Evolutionary conservation across 2,329 filamentous ascomycete genomes (phyloP).

Genomic region (Colletotrichum sp.): DNA sequence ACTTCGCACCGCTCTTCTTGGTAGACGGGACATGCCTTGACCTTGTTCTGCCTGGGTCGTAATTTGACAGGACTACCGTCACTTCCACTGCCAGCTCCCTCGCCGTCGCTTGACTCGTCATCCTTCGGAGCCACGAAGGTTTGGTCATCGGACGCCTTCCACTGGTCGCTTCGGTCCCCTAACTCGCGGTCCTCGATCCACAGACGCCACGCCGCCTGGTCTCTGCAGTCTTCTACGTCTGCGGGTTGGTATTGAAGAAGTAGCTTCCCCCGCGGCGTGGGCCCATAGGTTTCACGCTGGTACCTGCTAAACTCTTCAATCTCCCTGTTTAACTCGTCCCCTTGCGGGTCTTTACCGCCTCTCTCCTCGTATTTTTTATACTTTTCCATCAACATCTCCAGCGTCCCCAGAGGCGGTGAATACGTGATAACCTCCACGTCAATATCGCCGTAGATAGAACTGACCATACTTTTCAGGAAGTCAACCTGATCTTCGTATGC

Average conservation of each 20-base stretch:
- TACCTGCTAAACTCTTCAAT: background rate
- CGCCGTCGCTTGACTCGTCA: background rate
- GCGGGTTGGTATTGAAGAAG: conserved; percentile 9
- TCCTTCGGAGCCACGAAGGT: background rate
- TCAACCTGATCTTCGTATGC: background rate
- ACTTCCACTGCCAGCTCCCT: background rate
- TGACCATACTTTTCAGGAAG: background rate
- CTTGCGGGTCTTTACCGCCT: accelerated
- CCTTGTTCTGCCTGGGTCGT: background rate
- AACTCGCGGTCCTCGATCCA: conserved; percentile 29
- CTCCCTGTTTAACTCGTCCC: background rate
- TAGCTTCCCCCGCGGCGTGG: background rate
- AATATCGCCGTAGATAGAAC: background rate
- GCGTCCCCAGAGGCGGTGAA: background rate
- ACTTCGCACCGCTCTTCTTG: background rate
- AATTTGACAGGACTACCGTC: background rate
- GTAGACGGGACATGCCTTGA: background rate
- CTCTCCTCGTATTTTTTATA: accelerated
- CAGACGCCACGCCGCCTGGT: background rate
- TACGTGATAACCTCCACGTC: background rate
- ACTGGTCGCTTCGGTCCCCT: conserved; percentile 23
- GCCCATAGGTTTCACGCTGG: background rate
- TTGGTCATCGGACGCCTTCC: background rate
- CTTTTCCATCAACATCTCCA: background rate
- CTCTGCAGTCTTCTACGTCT: background rate